Percentiles rank a stretch among this genome's conserved stretches.
These are phyloP conservation scores for Cnidoscolus chayamansa DNA, from an alignment of 441 rosid species.

Conservation along the genomic window DNA sequence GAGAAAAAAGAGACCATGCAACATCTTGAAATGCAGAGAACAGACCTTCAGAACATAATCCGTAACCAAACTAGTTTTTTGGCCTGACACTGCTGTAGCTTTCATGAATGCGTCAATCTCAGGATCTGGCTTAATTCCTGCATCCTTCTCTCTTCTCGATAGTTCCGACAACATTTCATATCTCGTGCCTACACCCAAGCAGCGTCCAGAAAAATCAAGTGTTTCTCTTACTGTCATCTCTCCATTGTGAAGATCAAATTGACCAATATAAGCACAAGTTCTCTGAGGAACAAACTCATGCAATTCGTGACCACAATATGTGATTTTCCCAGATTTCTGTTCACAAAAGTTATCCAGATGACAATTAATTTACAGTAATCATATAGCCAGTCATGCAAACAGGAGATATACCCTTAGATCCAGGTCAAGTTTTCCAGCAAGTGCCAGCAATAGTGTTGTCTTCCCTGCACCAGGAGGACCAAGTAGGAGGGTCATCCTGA, in stretches of 20 bases:
- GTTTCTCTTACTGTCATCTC: slow-evolving; percentile 96
- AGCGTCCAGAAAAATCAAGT: slow-evolving; percentile 78
- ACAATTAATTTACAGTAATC: background rate
- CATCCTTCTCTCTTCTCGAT: slow-evolving; percentile 65
- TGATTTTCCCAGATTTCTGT: slow-evolving; percentile 64
- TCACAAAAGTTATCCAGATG: background rate
- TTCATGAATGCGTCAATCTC: slow-evolving; percentile 95
- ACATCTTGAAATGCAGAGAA: slow-evolving; percentile 12
- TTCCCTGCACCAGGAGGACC: slow-evolving; percentile 94
- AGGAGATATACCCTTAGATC: slow-evolving; percentile 48
- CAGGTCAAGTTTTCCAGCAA: slow-evolving; percentile 67
- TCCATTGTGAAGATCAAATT: slow-evolving; percentile 82
- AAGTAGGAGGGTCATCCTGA: slow-evolving; percentile 82
- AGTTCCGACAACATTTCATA: slow-evolving; percentile 67
- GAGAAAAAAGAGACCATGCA: background rate
- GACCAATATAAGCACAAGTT: slow-evolving; percentile 93
- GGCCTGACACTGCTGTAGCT: slow-evolving; percentile 74
- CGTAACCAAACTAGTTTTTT: slow-evolving; percentile 76
- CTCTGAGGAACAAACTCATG: slow-evolving; percentile 80
- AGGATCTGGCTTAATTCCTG: slow-evolving; percentile 81
- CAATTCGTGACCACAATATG: slow-evolving; percentile 84
- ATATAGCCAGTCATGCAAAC: background rate
- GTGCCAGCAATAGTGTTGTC: slow-evolving; percentile 69
- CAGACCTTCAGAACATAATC: slow-evolving; percentile 80
- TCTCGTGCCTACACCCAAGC: slow-evolving; percentile 85